Percentiles rank a stretch among this genome's conserved stretches.
These are phyloP conservation scores for Cyclotella atomus DNA, from an alignment of 108 stramenopile species.

Conservation along the genomic window DNA sequence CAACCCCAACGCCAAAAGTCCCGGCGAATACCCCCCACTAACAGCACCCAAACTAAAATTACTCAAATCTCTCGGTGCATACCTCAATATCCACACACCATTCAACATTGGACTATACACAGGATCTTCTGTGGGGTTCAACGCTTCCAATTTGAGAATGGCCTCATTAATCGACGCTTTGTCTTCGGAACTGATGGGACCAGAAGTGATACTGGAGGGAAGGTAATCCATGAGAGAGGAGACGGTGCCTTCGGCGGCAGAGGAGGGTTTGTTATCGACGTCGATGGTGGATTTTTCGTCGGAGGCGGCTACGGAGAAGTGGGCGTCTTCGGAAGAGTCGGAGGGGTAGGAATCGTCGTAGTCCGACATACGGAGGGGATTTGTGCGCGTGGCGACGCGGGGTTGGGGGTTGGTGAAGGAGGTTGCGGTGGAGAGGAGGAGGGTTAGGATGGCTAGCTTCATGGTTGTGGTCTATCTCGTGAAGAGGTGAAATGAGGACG, in stretches of 20 bases:
- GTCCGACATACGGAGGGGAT: slow-evolving; percentile 43
- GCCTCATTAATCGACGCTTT: slow-evolving; percentile 56
- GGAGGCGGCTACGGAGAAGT: slow-evolving; percentile 59
- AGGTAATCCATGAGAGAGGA: slow-evolving; percentile 71
- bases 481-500: background rate
- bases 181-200: slow-evolving; percentile 23
- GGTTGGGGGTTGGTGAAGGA: slow-evolving; percentile 15
- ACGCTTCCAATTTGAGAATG: slow-evolving; percentile 64
- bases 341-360: slow-evolving; percentile 63
- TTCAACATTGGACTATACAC: slow-evolving; percentile 71
- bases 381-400: slow-evolving; percentile 2
- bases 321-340: slow-evolving; percentile 67
- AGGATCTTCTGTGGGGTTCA: slow-evolving; percentile 76
- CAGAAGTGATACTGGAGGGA: slow-evolving; percentile 51
- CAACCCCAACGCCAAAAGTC: slow-evolving; percentile 69
- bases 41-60: slow-evolving; percentile 60
- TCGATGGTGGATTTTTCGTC: slow-evolving; percentile 49
- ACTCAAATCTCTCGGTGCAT: slow-evolving; percentile 78
- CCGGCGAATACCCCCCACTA: slow-evolving; percentile 78
- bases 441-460: slow-evolving; percentile 23
- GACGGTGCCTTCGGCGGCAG: slow-evolving; percentile 59
- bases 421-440: too few relatives aligned
- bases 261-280: slow-evolving; percentile 59
- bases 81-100: slow-evolving; percentile 82
- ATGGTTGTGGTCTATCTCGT: background rate